phyloP scores from a whole-genome alignment of 139 green algal genomes.

The Closterium sp. region DNA sequence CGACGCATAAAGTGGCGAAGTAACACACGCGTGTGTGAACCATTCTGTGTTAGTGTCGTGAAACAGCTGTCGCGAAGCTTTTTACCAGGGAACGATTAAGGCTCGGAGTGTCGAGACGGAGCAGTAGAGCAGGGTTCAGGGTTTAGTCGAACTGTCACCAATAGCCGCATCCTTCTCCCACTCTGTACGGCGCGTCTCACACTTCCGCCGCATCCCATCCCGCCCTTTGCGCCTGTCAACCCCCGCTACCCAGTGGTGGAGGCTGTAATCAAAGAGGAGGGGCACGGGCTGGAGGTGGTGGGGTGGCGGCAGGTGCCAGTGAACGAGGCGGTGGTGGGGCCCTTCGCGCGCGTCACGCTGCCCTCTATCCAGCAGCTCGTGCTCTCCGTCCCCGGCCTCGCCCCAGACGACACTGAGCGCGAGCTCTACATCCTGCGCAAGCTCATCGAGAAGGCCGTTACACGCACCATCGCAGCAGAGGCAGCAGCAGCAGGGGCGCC shows the following conservation, averaged over 20 bases:
- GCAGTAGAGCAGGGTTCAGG: neutral
- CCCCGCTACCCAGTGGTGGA: slow-evolving; percentile 69
- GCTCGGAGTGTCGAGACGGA: neutral
- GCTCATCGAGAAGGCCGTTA: slow-evolving; percentile 78
- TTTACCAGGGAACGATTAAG: neutral
- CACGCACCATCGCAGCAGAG: slow-evolving; percentile 26
- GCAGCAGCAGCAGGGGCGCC: slow-evolving; percentile 20
- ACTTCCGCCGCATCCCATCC: neutral
- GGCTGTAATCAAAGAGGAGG: slow-evolving; percentile 70
- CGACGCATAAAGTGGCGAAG: neutral
- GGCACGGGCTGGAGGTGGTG: slow-evolving; percentile 71
- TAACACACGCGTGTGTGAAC: neutral
- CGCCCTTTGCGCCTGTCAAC: neutral
- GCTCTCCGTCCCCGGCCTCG: slow-evolving; percentile 27
- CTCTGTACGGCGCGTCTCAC: neutral
- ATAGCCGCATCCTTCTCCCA: neutral
- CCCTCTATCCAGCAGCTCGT: slow-evolving; percentile 88
- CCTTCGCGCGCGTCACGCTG: slow-evolving; percentile 81
- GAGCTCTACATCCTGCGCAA: slow-evolving; percentile 94
- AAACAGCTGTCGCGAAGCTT: neutral
- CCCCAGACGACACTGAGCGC: slow-evolving; percentile 83
- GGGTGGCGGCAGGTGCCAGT: slow-evolving; percentile 94
- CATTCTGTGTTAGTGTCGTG: neutral
- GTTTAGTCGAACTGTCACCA: neutral
- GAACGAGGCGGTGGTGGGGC: slow-evolving; percentile 78